Percentiles rank a stretch among this genome's conserved stretches.
phyloP scores from a whole-genome alignment of 31 red algal genomes.

The Pterothamnion heteromorphum region DNA sequence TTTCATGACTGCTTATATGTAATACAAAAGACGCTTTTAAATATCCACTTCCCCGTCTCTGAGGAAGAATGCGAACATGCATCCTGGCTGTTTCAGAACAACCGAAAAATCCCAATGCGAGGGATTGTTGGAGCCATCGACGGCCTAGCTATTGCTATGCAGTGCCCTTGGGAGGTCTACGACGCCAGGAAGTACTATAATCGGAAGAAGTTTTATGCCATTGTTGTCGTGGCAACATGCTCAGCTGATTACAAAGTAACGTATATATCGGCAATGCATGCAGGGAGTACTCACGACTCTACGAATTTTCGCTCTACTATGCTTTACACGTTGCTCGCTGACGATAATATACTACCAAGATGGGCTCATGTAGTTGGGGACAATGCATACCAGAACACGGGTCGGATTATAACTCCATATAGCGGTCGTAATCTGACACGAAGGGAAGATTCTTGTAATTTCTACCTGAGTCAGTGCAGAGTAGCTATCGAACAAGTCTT shows the following conservation, averaged over 20 bases:
- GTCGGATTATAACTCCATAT: constrained; percentile 28
- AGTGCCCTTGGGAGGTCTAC: not conserved
- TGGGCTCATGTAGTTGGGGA: constrained; percentile 41
- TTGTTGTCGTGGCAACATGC: constrained; percentile 41
- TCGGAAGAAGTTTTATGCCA: constrained; percentile 19
- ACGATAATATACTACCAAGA: not conserved
- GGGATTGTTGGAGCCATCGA: constrained; percentile 36
- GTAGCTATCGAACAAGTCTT: not conserved
- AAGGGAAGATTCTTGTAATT: constrained; percentile 1
- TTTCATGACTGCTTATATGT: constrained; percentile 11
- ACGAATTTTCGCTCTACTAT: constrained; percentile 18
- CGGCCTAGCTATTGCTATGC: constrained; percentile 30
- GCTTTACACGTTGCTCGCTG: not conserved
- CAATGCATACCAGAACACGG: constrained; percentile 43
- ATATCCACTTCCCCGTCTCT: not conserved
- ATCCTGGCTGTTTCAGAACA: not conserved
- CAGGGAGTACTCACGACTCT: constrained; percentile 48
- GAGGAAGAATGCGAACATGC: not conserved
- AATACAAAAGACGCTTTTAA: not conserved
- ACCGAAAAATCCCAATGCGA: not conserved
- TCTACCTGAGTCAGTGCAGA: not conserved
- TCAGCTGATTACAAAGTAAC: constrained; percentile 12
- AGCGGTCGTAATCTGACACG: not conserved
- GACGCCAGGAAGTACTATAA: constrained; percentile 50
- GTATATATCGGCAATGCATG: constrained; percentile 32